Conservation (phyloP, 495 filamentous ascomycete genomes). For the Aspergillus nanangensis region DNA sequence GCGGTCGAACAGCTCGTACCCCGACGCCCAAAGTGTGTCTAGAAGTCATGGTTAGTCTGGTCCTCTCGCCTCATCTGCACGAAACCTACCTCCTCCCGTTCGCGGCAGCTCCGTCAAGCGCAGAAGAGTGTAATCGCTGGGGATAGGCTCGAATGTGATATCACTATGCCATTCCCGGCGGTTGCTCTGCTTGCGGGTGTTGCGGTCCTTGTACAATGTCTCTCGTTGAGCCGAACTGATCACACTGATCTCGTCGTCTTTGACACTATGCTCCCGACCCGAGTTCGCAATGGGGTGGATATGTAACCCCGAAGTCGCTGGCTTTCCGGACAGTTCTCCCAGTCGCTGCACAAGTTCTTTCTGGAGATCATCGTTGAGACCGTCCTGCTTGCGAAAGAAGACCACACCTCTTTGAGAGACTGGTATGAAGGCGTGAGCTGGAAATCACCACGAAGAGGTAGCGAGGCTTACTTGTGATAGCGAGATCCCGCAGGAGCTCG, state of each 20-base stretch:
- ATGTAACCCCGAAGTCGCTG: slow-evolving; percentile 60
- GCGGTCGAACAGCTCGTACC: slow-evolving; percentile 76
- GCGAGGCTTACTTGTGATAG: slow-evolving; percentile 53
- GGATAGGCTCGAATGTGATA: slow-evolving; percentile 67
- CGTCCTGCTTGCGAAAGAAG: slow-evolving; percentile 74
- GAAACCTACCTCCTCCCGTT: slow-evolving; percentile 58
- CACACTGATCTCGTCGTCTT: slow-evolving; percentile 69
- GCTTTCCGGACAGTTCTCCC: slow-evolving; percentile 61
- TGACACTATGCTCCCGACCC: slow-evolving; percentile 50
- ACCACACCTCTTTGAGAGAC: slow-evolving; percentile 79
- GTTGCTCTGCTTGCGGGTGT: slow-evolving; percentile 17
- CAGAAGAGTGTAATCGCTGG: slow-evolving; percentile 65
- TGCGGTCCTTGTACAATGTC: slow-evolving; percentile 45
- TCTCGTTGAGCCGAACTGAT: slow-evolving; percentile 59
- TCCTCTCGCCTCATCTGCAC: not conserved
- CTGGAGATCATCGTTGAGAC: slow-evolving; percentile 57
- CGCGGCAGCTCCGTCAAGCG: slow-evolving; percentile 58
- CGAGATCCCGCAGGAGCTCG: slow-evolving; percentile 61
- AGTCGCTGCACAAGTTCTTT: slow-evolving; percentile 66
- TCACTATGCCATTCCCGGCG: slow-evolving; percentile 59
- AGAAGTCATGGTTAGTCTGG: not conserved
- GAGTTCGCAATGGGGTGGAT: slow-evolving; percentile 69
- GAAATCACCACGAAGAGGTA: too few relatives aligned
- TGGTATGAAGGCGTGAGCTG: slow-evolving; percentile 21
- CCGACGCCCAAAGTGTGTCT: slow-evolving; percentile 74